phyloP scores from a whole-genome alignment of 345 rosid species.

The Populus nigra region DNA sequence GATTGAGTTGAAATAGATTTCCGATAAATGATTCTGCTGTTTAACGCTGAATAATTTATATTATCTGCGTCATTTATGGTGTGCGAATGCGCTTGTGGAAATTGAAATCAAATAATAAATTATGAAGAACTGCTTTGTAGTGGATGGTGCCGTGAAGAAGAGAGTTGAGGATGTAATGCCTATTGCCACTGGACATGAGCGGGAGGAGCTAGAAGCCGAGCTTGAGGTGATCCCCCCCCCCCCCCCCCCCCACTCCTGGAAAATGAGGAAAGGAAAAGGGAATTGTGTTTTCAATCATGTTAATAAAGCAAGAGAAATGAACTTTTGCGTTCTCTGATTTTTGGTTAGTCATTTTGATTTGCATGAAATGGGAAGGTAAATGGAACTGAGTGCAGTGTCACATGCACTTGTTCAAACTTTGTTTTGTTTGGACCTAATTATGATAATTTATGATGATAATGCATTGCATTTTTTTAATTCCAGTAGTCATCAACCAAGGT shows the following conservation, averaged over 20 bases:
- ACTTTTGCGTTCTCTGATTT: not conserved
- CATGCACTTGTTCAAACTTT: not conserved
- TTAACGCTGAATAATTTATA: not conserved
- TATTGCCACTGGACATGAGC: constrained; percentile 90
- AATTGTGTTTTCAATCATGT: not conserved
- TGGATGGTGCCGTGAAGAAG: constrained; percentile 50
- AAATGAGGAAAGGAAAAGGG: not conserved
- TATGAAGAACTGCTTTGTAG: constrained; percentile 22
- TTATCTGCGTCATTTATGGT: too few species aligned
- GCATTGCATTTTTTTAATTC: not conserved
- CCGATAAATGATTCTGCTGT: not conserved
- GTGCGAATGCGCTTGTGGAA: not conserved
- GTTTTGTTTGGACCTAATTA: not conserved
- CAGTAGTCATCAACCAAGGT: not conserved
- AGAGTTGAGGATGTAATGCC: constrained; percentile 73
- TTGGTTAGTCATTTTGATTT: not conserved
- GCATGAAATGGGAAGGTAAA: not conserved
- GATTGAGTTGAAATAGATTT: not conserved
- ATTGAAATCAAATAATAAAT: not conserved
- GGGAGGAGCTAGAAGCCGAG: constrained; percentile 81
- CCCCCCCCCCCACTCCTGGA: not conserved
- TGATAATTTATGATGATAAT: not conserved
- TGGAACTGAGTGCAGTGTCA: not conserved
- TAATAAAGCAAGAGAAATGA: not conserved
- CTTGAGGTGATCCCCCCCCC: constrained; percentile 43